Base-by-base conservation (phyloP, 306 rosid genomes). In the Rosa rugosa region DNA sequence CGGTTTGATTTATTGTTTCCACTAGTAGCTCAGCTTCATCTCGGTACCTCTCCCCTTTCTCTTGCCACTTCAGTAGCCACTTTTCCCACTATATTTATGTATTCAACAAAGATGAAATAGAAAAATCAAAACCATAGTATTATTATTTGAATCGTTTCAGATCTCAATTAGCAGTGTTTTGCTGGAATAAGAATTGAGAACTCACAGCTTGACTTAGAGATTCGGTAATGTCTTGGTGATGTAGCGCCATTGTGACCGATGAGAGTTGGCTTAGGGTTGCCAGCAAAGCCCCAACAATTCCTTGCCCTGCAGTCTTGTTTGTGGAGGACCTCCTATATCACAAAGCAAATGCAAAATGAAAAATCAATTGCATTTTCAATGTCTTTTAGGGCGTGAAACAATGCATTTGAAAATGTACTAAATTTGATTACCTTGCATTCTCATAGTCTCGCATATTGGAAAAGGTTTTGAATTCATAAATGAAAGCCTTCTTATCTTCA, bases 51-150 rank as follows among this genome's bases (percentile, higher is more conserved):
- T 90, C 91, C 42, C 91, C 94, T 82, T 82, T 90, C 5, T 67
- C 79, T 77, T 84, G 75, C 97, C 99, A 93, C 82, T 84, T 88
- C 57, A 86, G 72, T 57, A 93, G 81, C 98, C 97, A 96, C 70
- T 90, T 88, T 78, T 82, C 80, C 99, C 98, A 96, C 96, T 93
- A 63, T 18, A 60, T 60, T 17, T 1, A 53, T 53, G 17, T 17
- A 18, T 53, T 17, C 20, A 17, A 5, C 6, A 17, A 53, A 17
- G 5, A 41, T 41, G 51, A 47, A 49, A 49, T 12, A 12, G 53
- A 54, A 54, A 18, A 54, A 20, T 20, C 25, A 54, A 53, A 53
- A 51, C 22, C 57, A 51, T 51, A 17, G n/a, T 47, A 13, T 47
- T 0, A 47, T 13, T 13, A 12, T 47, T 17, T 16, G 7, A 50